These are phyloP conservation scores for Paulownia fortunei DNA, from an alignment of 257 asterid genomes.

Conservation along the genomic window DNA sequence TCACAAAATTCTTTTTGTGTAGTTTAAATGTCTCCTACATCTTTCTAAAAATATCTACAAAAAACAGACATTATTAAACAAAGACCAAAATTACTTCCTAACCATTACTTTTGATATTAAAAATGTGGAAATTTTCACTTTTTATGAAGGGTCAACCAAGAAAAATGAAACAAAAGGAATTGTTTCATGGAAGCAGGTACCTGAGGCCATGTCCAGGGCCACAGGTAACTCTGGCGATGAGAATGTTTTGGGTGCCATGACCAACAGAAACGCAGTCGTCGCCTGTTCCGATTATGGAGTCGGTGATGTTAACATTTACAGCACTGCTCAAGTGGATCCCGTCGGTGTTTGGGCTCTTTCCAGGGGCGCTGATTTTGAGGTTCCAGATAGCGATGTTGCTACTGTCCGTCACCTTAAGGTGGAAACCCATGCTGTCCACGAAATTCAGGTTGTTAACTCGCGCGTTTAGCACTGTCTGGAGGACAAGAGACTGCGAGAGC, in stretches of 20 bases:
- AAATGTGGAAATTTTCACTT: too few species aligned
- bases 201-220: conserved; percentile 72
- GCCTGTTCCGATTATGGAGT: conserved; percentile 49
- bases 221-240: conserved; percentile 42
- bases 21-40: too few species aligned
- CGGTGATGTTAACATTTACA: conserved; percentile 35
- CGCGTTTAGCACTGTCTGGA: conserved; percentile 33
- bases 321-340: conserved; percentile 61
- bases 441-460: conserved; percentile 39
- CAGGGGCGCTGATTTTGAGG: conserved; percentile 54
- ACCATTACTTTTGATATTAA: too few species aligned
- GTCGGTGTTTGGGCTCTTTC: conserved; percentile 69
- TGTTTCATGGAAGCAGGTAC: background rate
- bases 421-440: conserved; percentile 70
- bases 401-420: conserved; percentile 49
- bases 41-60: too few species aligned
- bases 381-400: conserved; percentile 24
- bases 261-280: conserved; percentile 60
- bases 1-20: too few species aligned
- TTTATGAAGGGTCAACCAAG: too few species aligned
- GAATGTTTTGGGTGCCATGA: conserved; percentile 45
- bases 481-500: conserved; percentile 50
- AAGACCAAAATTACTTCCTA: too few species aligned
- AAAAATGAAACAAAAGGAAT: background rate
- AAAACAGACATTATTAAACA: too few species aligned